A percentile compares a stretch with the other conserved stretches of the same genome.
These are phyloP conservation scores for Mycena leptocephala DNA, from an alignment of 768 basidiomycete species.

Conservation along the genomic window DNA sequence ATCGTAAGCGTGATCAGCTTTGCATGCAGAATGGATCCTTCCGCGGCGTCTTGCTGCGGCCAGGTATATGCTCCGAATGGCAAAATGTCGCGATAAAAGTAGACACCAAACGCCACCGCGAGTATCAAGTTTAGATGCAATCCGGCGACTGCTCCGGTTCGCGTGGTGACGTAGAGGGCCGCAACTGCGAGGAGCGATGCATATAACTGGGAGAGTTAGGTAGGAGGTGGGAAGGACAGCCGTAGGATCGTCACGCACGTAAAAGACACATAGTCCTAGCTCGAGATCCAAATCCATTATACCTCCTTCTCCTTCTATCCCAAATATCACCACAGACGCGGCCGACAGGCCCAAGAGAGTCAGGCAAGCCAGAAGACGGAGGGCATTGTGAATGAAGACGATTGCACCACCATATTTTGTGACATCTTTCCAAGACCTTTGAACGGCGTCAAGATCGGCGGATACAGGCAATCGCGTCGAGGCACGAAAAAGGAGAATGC, in stretches of 20 bases:
- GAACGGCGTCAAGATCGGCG: too few relatives aligned
- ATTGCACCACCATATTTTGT: constrained; percentile 22
- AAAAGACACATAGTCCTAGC: constrained; percentile 23
- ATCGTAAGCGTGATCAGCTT: constrained; percentile 62
- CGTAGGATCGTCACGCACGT: constrained; percentile 14
- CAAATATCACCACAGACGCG: constrained; percentile 2
- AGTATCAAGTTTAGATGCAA: constrained; percentile 48
- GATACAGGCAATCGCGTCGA: not conserved
- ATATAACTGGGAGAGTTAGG: not conserved
- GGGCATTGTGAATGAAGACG: constrained; percentile 11
- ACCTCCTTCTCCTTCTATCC: not conserved
- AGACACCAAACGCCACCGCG: constrained; percentile 58
- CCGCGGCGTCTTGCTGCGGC: constrained; percentile 59
- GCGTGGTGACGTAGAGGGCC: not conserved
- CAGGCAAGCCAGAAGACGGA: constrained; percentile 18
- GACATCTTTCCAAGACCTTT: constrained; percentile 31
- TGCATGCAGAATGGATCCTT: constrained; percentile 65
- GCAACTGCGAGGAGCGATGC: constrained; percentile 8
- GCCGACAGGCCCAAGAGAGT: constrained; percentile 28
- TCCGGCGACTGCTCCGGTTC: constrained; percentile 4
- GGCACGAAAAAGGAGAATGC: not conserved
- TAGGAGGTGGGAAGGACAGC: not conserved
- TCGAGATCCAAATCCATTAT: not conserved
- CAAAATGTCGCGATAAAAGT: constrained; percentile 71
- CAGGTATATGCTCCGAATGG: constrained; percentile 70